Evolutionary conservation across 2,329 filamentous ascomycete species (phyloP), one percentile per base, ranked within the genome.

Genomic region (Alternaria brassicicola): DNA sequence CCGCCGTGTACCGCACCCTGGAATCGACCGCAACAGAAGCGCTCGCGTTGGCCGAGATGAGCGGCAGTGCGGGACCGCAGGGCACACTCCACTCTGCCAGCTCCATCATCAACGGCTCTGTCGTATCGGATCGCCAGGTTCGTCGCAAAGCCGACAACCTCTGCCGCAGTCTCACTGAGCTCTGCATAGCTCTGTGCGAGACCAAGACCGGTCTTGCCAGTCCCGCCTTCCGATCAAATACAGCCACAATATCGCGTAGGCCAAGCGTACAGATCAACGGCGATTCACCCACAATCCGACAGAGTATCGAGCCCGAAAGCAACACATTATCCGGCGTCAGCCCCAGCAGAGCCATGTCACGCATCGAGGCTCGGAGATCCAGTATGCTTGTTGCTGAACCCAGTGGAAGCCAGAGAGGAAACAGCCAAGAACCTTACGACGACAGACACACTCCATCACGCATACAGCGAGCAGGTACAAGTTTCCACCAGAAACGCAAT

Each of bases 81-180:
- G 82, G 81, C 9, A 78, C 77, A 5, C 69, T 88, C 0, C 89
- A 89, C 42, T 88, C 89, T 0, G 88, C 89, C 58, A 87, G 85
- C 41, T 85, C 86, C 12, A 89, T 88, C 68, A 81, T 84, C 49
- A 85, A 88, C 57, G 86, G 88, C 28, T 78, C 80, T 23, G 77
- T 79, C 12, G 82, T 81, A 1, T 89, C 91, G 1, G 94, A 99
- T 74, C 87, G 95, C 49, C 92, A 96, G 73, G 83, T 97, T 15
- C 88, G 93, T 47, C 88, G 94, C 62, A 97, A 97, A 77, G 92
- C 92, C 26, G 94, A 99, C 73, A 93, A 90, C 71, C 88, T 99
- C 73, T 98, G 95, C 75, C 89, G 94, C 52, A 95, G 91, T 71
- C 80, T 99, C 64, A 98, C 94, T 0, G 95, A 99, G 76, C 83